Conservation (phyloP, 2,329 filamentous ascomycete genomes). For the Sarocladium oryzae region DNA sequence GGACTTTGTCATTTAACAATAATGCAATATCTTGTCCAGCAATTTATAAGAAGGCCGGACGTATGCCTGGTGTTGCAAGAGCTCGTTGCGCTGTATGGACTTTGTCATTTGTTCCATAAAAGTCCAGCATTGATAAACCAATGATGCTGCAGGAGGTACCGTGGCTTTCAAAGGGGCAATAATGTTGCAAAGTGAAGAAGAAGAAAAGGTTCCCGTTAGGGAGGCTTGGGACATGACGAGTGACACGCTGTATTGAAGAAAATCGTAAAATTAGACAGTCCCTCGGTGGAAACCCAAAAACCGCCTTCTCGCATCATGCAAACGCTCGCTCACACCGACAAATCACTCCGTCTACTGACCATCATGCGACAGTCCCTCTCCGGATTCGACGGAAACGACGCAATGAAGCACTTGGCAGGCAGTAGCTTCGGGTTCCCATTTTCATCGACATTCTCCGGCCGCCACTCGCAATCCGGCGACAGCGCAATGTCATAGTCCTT, state of each 20-base stretch:
- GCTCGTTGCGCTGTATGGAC: too few species aligned
- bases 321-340: neutral
- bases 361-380: neutral
- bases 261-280: neutral
- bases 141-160: too few species aligned
- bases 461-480: neutral
- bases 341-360: neutral
- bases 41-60: too few species aligned
- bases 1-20: too few species aligned
- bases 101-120: too few species aligned
- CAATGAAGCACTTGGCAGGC: constrained; percentile 8
- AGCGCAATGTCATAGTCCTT: constrained; percentile 9
- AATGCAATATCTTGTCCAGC: too few species aligned
- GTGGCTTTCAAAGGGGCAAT: too few species aligned
- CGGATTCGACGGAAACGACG: constrained; percentile 5
- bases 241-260: neutral
- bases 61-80: too few species aligned
- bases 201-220: too few species aligned
- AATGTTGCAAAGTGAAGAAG: too few species aligned
- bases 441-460: constrained; percentile 4
- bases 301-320: neutral
- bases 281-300: neutral
- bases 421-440: neutral
- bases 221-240: too few species aligned
- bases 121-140: too few species aligned